These are phyloP conservation scores for Pachysandra terminalis DNA, from an alignment of 164 flowering plant genomes.

Conservation along the genomic window DNA sequence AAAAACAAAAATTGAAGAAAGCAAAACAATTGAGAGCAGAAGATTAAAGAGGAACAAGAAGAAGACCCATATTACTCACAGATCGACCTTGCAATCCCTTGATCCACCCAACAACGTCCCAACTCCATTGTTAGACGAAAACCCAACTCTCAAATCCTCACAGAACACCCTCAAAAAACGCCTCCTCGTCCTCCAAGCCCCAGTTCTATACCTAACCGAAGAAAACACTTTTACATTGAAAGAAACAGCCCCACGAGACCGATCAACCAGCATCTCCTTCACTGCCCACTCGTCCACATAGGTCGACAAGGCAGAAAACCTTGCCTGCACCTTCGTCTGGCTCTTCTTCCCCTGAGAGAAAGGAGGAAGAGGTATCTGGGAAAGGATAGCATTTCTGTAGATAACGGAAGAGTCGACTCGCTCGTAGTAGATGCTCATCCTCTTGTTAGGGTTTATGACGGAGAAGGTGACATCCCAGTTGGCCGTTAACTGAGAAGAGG, in stretches of 20 bases:
- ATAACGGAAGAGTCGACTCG: conserved; percentile 16
- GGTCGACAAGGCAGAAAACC: conserved; percentile 26
- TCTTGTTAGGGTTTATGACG: conserved; percentile 64
- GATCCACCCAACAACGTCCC: conserved; percentile 42
- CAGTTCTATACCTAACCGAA: conserved; percentile 37
- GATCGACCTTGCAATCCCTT: conserved; percentile 42
- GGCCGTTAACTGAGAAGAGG: conserved; percentile 27
- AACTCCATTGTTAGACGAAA: conserved; percentile 18
- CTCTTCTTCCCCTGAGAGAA: conserved; percentile 42
- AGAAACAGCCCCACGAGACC: conserved; percentile 31
- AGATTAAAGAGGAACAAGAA: neutral
- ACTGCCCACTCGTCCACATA: conserved; percentile 26
- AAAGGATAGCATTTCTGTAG: conserved; percentile 16
- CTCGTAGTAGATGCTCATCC: conserved; percentile 43
- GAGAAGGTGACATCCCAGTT: conserved; percentile 33
- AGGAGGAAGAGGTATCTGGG: conserved; percentile 44
- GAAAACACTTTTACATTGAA: conserved; percentile 44
- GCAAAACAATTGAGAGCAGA: too few species aligned
- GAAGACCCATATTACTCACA: conserved; percentile 23
- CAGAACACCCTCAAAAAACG: conserved; percentile 45
- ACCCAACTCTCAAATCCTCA: conserved; percentile 28
- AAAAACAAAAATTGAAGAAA: too few species aligned
- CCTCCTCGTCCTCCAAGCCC: conserved; percentile 47
- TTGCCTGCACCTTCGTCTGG: conserved; percentile 30
- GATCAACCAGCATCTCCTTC: conserved; percentile 29